Evolutionary conservation across 2,329 filamentous ascomycete genomes (phyloP), one percentile per base, ranked within the genome.

Genomic region (Penicillium sp.): DNA sequence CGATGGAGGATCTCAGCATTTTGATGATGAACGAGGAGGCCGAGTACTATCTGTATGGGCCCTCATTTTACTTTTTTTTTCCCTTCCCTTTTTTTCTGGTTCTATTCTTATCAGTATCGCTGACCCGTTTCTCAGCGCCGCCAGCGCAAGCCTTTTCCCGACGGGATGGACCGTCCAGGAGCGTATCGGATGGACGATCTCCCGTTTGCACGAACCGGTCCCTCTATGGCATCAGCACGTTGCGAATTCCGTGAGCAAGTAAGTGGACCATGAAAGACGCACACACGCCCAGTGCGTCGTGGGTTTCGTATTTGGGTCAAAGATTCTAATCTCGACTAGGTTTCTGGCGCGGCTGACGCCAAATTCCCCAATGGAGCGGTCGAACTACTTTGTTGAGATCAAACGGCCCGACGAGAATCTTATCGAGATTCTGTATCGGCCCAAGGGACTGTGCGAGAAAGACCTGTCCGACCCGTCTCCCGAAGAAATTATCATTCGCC

Each of bases 1-100:
- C 78, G 1, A 80, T 80, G 77, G 82, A 84, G 66, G 83, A 85
- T 60, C 76, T 84, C 58, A 83, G 78, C 52, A 74, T 85, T 39
- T 63, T 84, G 39, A 72, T 79, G 59, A 77, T 77, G 62, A 75
- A 78, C 12, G 77, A 76, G 20, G 79, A 79, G 6, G 77, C 74
- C 8, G 76, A 81, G 58, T 81, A 82, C 62, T 79, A 79, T 55
- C 67, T 85, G 79, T 78, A 71, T 68, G 76, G 69, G n/a, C 14
- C 5, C 22, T 20, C 7, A 22, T 7, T 11, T 22, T 31, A 35
- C 2, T 6, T 41, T 45, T n/a, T 51, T 35, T 42, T n/a, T 2
- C 20, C 15, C 58, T 62, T 39, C 66, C 45, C n/a, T 10, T 25
- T 38, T 52, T 28, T 22, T 20, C 20, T n/a, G 20, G 8, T 39